Conservation (phyloP, 2,329 filamentous ascomycete species). For the Bisporella sp. region DNA sequence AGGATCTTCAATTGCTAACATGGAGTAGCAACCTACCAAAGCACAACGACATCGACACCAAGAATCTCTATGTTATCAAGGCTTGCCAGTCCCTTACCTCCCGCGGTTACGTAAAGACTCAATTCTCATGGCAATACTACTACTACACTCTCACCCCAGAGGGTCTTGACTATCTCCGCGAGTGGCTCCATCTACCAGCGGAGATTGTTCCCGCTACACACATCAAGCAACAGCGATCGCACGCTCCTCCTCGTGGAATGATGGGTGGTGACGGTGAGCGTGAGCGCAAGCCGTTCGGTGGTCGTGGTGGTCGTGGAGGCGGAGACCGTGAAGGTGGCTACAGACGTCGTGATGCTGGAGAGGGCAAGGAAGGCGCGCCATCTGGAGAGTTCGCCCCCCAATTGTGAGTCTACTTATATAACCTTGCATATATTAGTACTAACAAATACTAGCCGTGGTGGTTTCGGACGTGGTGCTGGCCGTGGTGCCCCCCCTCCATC, state of each 20-base stretch:
- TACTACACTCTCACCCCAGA: conserved; percentile 99
- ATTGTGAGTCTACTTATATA: conserved; percentile 54
- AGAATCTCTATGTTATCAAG: conserved; percentile 99
- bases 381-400: conserved; percentile 87
- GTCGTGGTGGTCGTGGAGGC: conserved; percentile 65
- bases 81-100: conserved; percentile 97
- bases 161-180: conserved; percentile 99
- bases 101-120: conserved; percentile 98
- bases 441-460: conserved; percentile 63
- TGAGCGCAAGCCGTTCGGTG: conserved; percentile 74
- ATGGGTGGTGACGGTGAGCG: conserved; percentile 76
- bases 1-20: not conserved
- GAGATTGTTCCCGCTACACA: conserved; percentile 99
- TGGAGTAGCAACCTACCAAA: conserved; percentile 69
- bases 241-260: conserved; percentile 92
- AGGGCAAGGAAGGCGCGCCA: conserved; percentile 80
- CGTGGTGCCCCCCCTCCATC: conserved; percentile 41
- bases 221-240: conserved; percentile 99
- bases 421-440: not conserved
- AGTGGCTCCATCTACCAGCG: conserved; percentile 99
- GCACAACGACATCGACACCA: conserved; percentile 97
- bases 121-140: conserved; percentile 99
- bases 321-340: conserved; percentile 81
- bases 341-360: conserved; percentile 77
- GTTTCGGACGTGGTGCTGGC: conserved; percentile 72